Conservation (phyloP, 441 rosid species). For the Erodium moschatum region DNA sequence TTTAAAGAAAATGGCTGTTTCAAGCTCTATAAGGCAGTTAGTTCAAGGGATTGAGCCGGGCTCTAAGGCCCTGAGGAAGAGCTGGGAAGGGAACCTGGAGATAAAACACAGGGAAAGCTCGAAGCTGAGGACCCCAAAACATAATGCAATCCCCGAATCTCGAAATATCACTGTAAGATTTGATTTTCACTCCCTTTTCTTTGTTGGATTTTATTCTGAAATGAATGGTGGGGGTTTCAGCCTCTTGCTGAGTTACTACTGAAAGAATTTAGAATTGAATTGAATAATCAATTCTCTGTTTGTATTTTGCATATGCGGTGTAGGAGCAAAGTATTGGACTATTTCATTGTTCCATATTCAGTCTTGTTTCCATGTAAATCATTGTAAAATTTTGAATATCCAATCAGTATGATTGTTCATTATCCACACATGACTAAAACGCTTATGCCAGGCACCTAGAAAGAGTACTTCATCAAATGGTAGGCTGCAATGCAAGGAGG, state of each 20-base stretch:
- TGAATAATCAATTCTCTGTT: neutral
- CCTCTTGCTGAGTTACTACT: neutral
- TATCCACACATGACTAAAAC: neutral
- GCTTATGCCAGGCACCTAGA: slow-evolving; percentile 54
- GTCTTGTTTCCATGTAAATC: neutral
- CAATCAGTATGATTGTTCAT: neutral
- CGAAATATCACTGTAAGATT: slow-evolving; percentile 56
- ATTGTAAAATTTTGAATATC: neutral
- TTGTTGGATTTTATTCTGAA: neutral
- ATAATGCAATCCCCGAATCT: slow-evolving; percentile 43
- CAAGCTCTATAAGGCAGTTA: slow-evolving; percentile 36
- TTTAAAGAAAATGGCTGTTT: slow-evolving; percentile 43
- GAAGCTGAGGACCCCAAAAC: slow-evolving; percentile 35
- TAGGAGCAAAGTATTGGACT: neutral
- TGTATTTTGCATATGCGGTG: neutral
- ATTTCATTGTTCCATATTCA: slow-evolving; percentile 3
- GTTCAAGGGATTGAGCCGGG: slow-evolving; percentile 75
- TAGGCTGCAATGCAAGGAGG: slow-evolving; percentile 49
- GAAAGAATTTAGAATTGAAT: neutral
- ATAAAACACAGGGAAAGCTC: slow-evolving; percentile 45
- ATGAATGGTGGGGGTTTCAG: neutral
- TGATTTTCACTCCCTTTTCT: no score
- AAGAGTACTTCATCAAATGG: slow-evolving; percentile 60
- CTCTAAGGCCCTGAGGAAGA: slow-evolving; percentile 81
- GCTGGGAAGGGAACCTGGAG: slow-evolving; percentile 91